Evolutionary conservation across 2,329 filamentous ascomycete genomes (phyloP), one percentile per base, ranked within the genome.

Genomic region (Byssochlamys sp.): DNA sequence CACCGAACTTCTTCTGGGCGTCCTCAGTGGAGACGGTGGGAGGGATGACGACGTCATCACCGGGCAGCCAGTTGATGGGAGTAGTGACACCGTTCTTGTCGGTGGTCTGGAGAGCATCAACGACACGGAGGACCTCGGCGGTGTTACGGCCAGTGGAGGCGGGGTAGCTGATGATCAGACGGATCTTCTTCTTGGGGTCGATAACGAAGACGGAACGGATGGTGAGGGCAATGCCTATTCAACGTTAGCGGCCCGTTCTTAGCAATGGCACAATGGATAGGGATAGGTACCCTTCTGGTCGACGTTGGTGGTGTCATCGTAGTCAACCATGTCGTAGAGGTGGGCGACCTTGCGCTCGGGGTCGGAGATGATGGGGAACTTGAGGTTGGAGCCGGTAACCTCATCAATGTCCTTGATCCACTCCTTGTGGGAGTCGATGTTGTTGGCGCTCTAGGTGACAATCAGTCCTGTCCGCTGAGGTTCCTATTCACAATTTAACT

Each of bases 121-220:
- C 77, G 65, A 90, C 85, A 69, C 88, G 85, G 66, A 91, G 84
- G 55, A 91, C 85, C 81, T 91, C 88, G 65, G 84, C 81, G 61
- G 86, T 85, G 81, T 91, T 91, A 71, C 88, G 85, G 76, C 91
- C 91, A 52, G 90, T 95, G 59, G 88, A 91, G 60, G 91, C 91
- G 50, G 91, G 91, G 81, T 96, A 96, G 71, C 89, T 86, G 79
- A 96, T 88, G 73, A 90, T 95, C 72, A 91, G 85, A 67, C 91
- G 87, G 77, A 96, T 94, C 75, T 87, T 92, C 86, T 95, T 96
- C 76, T 84, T 85, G 63, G 91, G 91, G 80, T 96, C 91, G 74
- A 96, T 94, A 78, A 96, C 81, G 82, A 95, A 96, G 71, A 96
- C 91, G 66, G 88, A 90, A 69, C 91, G 90, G 78, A 96, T 95